Base-by-base conservation (phyloP, 495 filamentous ascomycete species). In the Venustampulla echinocandica region DNA sequence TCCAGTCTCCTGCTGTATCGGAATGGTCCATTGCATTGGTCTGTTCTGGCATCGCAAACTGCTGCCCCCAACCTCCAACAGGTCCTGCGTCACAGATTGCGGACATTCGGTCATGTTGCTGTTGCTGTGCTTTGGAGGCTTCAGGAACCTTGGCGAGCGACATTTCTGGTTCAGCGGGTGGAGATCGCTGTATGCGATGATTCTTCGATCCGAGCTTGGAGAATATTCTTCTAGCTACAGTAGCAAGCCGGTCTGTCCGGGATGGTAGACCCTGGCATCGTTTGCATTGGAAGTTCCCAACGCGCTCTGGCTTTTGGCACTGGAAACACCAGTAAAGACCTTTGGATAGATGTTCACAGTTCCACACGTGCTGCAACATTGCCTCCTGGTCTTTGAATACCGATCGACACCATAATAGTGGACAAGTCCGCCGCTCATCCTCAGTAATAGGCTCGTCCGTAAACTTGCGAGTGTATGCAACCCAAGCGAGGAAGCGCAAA, bases 271-370 rank as follows among this genome's bases (percentile, higher is more conserved):
- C 52, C 34, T 52, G 49, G 22, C 48, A 52, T 52, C 46, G 13
- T 38, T 50, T 52, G 20, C 55, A 58, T 27, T 52, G 49, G 28
- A 50, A 55, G 24, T 49, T 52, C 7, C 56, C 52, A 14, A 54
- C 50, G 3, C 51, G 37, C 23, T 58, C 52, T 4, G 50, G 44
- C 38, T 55, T 55, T 35, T 53, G 48, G 42, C 56, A 58, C 38
- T 53, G 52, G 41, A 55, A 58, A 30, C 56, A 58, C 52, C 52
- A 58, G 34, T 58, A 58, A 13, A 55, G 47, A 2, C 56, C 56
- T 23, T 58, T 55, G 9, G 47, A 46, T n/a, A 58, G 30, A 37
- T 53, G 52, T 15, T 33, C 30, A 38, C 56, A 58, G 14, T 53
- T 44, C 36, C 43, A 58, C 10, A 58, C 56, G 42, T 58, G 56